Percentiles rank a stretch among this genome's conserved stretches.
phyloP scores from a whole-genome alignment of 345 rosid species.

The Jatropha curcas region DNA sequence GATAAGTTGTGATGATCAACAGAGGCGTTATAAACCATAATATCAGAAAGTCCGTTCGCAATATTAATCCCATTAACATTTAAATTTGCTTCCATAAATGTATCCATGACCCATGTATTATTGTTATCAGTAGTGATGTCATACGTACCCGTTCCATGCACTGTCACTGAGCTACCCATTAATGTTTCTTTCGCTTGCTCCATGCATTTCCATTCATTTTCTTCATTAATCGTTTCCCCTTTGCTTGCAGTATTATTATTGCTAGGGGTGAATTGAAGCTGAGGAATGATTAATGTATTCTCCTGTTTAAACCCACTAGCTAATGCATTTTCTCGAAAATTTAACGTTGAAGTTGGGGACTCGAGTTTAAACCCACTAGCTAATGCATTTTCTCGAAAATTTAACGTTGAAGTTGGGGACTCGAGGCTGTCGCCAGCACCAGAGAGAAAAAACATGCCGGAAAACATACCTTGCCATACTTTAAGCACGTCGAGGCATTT shows the following conservation, averaged over 20 bases:
- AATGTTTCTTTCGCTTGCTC: not conserved
- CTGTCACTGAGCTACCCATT: not conserved
- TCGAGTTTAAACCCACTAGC: not conserved
- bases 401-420: conserved; percentile 6
- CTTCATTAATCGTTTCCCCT: not conserved
- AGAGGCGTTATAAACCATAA: not conserved
- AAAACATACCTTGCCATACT: conserved; percentile 1
- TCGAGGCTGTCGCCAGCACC: conserved; percentile 2
- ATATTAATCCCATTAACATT: not conserved
- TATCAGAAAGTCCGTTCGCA: not conserved
- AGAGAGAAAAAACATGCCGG: not conserved
- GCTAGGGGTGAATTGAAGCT: not conserved
- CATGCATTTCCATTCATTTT: not conserved
- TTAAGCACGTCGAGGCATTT: conserved; percentile 1
- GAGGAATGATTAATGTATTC: not conserved
- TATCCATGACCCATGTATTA: not conserved
- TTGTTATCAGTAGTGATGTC: not conserved
- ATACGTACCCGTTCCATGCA: conserved; percentile 1
- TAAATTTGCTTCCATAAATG: not conserved
- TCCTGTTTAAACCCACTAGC: too few relatives aligned
- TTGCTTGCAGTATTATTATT: not conserved
- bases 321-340: not conserved
- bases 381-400: not conserved
- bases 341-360: conserved; percentile 6
- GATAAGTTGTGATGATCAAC: not conserved